Percentiles rank a stretch among this genome's conserved stretches.
Conservation (phyloP, 1,284 basidiomycete genomes). For the Salmacisia buchloeana region DNA sequence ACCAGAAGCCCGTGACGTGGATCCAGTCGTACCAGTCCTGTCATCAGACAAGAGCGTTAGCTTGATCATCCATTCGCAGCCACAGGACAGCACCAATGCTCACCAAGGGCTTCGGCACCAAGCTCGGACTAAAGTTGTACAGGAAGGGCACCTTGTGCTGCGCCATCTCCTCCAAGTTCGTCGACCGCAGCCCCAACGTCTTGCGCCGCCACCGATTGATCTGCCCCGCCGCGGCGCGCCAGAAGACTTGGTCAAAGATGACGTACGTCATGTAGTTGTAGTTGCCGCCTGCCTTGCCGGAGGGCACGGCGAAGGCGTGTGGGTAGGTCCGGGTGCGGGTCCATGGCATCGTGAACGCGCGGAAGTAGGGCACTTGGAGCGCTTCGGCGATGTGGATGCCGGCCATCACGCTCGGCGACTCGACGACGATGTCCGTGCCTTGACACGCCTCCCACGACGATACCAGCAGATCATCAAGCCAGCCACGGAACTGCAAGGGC, state of each 20-base stretch:
- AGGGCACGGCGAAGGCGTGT: constrained; percentile 94
- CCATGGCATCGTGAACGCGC: constrained; percentile 79
- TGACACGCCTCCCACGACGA: constrained; percentile 95
- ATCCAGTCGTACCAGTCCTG: constrained; percentile 99
- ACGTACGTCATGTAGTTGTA: constrained; percentile 98
- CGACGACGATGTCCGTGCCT: constrained; percentile 83
- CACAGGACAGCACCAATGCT: neutral
- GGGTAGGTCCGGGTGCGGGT: constrained; percentile 79
- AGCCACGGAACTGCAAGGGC: constrained; percentile 74
- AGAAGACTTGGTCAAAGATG: constrained; percentile 96
- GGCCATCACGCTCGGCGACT: constrained; percentile 95
- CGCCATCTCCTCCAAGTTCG: constrained; percentile 85
- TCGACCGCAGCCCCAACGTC: constrained; percentile 68
- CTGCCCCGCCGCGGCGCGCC: constrained; percentile 79
- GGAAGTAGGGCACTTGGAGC: constrained; percentile 82
- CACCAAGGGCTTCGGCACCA: constrained; percentile 60
- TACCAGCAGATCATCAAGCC: constrained; percentile 89
- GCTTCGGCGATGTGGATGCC: constrained; percentile 97
- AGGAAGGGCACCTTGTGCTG: constrained; percentile 94
- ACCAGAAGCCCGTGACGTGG: constrained; percentile 65
- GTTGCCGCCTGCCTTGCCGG: constrained; percentile 75
- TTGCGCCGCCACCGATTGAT: constrained; percentile 89
- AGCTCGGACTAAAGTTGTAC: constrained; percentile 86
- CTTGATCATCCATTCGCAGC: constrained; percentile 60
- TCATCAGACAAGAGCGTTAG: constrained; percentile 56